Percentiles rank a stretch among this genome's conserved stretches.
phyloP scores from a whole-genome alignment of 164 flowering plant species.

The Aristolochia californica region DNA sequence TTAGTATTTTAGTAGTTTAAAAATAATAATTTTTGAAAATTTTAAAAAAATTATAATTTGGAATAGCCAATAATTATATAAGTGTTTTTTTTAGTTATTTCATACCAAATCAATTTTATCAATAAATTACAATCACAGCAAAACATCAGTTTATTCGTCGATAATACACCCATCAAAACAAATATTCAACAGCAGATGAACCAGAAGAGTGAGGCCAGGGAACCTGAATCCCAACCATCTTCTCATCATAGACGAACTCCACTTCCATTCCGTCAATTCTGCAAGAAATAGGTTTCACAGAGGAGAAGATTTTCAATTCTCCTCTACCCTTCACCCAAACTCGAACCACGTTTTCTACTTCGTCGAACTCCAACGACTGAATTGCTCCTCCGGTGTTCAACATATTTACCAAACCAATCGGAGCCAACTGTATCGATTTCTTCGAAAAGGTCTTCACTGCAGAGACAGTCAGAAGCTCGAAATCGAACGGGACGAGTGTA shows the following conservation, averaged over 20 bases:
- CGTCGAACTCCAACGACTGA: constrained; percentile 26
- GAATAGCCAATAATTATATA: no score
- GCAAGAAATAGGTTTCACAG: constrained; percentile 41
- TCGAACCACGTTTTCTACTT: constrained; percentile 16
- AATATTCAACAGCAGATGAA: constrained; percentile 33
- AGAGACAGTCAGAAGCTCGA: constrained; percentile 70
- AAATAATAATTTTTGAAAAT: no score
- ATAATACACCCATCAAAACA: constrained; percentile 22
- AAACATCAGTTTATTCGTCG: no score
- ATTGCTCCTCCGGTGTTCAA: constrained; percentile 77
- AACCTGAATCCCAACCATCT: constrained; percentile 48
- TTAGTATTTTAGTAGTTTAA: no score
- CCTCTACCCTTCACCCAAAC: constrained; percentile 62
- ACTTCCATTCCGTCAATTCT: constrained; percentile 41
- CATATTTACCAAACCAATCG: constrained; percentile 82
- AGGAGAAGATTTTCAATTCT: constrained; percentile 55
- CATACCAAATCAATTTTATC: no score
- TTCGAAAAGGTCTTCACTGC: constrained; percentile 30
- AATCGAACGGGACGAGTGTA: constrained; percentile 52
- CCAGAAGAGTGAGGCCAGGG: constrained; percentile 50
- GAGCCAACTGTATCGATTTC: constrained; percentile 49
- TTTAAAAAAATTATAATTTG: no score
- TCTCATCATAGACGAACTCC: constrained; percentile 35
- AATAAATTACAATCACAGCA: no score
- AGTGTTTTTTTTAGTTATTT: no score